These are phyloP conservation scores for Abrus precatorius DNA, from an alignment of 306 rosid species.

Conservation along the genomic window DNA sequence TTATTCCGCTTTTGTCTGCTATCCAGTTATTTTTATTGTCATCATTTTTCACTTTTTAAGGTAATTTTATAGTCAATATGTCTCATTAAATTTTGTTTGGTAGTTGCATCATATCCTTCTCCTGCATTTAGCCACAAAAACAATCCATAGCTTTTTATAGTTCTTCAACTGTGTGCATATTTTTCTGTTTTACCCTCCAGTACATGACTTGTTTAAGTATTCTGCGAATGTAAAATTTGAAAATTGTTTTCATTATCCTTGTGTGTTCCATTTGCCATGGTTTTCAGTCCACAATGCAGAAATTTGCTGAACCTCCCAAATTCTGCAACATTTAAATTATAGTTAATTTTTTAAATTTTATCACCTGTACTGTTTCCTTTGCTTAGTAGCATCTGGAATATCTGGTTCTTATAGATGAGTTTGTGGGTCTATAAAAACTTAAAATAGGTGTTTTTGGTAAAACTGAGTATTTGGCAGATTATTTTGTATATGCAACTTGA, in stretches of 20 bases:
- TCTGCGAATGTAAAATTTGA: neutral
- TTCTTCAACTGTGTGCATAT: neutral
- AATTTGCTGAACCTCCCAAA: neutral
- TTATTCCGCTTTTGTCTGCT: constrained; percentile 3
- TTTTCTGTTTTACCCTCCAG: constrained; percentile 1
- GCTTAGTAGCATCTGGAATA: neutral
- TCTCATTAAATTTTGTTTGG: neutral
- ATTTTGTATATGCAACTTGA: constrained; percentile 7
- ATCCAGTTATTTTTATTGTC: neutral
- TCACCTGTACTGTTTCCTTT: neutral
- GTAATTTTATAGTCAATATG: neutral
- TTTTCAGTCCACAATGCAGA: neutral
- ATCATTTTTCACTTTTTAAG: neutral
- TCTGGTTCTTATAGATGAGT: neutral
- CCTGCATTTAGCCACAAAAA: neutral
- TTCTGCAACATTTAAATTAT: neutral
- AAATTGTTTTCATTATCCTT: neutral
- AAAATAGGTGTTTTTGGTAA: too few relatives aligned
- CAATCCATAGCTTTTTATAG: neutral
- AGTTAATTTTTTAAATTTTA: neutral
- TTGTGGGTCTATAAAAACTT: neutral
- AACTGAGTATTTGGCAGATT: neutral
- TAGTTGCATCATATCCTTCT: constrained; percentile 1
- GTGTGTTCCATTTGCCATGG: neutral
- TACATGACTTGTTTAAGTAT: neutral